A percentile compares a stretch with the other conserved stretches of the same genome.
phyloP scores from a whole-genome alignment of 2,329 filamentous ascomycete species.

The Fusarium odoratissimum region DNA sequence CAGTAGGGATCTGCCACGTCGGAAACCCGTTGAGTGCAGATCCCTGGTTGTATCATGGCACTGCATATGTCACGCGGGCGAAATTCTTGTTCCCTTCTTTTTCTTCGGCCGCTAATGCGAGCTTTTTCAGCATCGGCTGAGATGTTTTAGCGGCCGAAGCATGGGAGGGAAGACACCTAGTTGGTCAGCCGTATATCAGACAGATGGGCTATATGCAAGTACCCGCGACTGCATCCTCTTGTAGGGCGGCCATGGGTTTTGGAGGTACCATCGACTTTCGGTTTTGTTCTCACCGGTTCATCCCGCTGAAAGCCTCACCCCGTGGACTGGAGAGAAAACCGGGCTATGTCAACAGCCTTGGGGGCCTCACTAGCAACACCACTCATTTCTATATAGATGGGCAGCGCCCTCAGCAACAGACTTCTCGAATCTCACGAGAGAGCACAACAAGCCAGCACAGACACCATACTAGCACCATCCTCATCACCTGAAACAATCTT shows the following conservation, averaged over 20 bases:
- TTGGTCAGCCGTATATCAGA: background rate
- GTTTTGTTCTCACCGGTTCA: background rate
- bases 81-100: background rate
- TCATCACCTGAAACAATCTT: background rate
- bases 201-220: background rate
- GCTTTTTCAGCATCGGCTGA: constrained; percentile 3
- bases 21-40: background rate
- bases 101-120: background rate
- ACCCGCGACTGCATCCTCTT: background rate
- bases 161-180: background rate
- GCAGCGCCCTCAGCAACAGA: background rate
- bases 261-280: background rate
- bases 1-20: constrained; percentile 5
- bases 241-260: background rate
- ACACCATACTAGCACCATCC: background rate
- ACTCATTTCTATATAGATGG: background rate
- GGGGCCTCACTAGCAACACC: background rate
- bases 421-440: background rate
- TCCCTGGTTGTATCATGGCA: background rate
- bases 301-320: background rate
- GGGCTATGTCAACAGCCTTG: background rate
- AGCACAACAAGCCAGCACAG: background rate
- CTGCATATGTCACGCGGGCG: background rate
- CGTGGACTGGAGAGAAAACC: background rate
- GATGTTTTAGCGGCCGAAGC: background rate